Percentiles rank a stretch among this genome's conserved stretches.
Evolutionary conservation across 768 basidiomycete species (phyloP).

Genomic region (Chalciporus piperatus): DNA sequence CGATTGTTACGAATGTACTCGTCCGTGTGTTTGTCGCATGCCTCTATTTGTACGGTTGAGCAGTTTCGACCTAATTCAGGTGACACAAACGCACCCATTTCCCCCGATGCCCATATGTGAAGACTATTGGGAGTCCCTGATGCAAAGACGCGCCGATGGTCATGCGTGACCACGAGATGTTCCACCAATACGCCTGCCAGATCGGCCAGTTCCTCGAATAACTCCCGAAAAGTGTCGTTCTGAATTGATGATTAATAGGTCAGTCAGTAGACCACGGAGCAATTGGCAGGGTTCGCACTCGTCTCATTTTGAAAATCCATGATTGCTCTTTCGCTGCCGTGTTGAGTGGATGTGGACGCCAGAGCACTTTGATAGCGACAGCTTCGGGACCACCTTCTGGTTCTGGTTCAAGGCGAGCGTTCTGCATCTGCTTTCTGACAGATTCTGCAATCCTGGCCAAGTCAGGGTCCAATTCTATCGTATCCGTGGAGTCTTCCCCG

Average conservation of each 20-base stretch:
- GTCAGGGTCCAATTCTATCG: conserved; percentile 57
- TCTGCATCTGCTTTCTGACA: conserved; percentile 31
- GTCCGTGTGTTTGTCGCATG: conserved; percentile 59
- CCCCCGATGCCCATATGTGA: conserved; percentile 64
- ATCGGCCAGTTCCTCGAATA: conserved; percentile 69
- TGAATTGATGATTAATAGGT: conserved; percentile 23
- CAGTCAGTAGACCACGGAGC: not conserved
- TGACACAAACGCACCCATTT: conserved; percentile 48
- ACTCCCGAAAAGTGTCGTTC: conserved; percentile 61
- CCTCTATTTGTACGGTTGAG: conserved; percentile 44
- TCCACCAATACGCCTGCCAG: conserved; percentile 48
- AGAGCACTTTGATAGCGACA: conserved; percentile 56
- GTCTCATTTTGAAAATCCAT: conserved; percentile 56
- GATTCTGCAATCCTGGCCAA: conserved; percentile 53
- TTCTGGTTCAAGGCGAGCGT: conserved; percentile 20
- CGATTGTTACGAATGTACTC: conserved; percentile 56
- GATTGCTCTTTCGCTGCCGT: conserved; percentile 34
- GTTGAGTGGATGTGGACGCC: conserved; percentile 64
- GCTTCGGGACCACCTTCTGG: conserved; percentile 32
- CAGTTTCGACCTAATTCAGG: not conserved
- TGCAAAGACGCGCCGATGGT: conserved; percentile 62
- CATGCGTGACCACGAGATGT: conserved; percentile 58
- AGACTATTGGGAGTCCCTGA: conserved; percentile 67
- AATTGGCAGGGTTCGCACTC: conserved; percentile 40
- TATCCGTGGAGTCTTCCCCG: conserved; percentile 51